phyloP scores from a whole-genome alignment of 768 basidiomycete species.

The Tephrocybe sp. region DNA sequence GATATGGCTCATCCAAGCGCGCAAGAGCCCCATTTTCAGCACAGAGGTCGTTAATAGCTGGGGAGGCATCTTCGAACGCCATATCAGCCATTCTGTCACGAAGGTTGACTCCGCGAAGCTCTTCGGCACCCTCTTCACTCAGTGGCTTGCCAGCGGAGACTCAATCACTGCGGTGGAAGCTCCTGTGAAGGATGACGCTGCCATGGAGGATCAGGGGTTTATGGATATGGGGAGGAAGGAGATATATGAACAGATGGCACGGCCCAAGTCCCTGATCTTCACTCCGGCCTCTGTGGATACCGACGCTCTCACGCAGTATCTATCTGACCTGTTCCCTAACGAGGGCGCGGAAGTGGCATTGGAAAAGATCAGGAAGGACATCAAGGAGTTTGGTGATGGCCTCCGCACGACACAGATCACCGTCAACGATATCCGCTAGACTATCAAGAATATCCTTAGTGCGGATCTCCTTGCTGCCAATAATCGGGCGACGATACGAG shows the following conservation, averaged over 20 bases:
- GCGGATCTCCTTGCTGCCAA: constrained; percentile 38
- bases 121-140: constrained; percentile 40
- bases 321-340: constrained; percentile 34
- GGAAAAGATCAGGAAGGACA: constrained; percentile 26
- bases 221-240: constrained; percentile 37
- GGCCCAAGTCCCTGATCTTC: constrained; percentile 38
- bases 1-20: constrained; percentile 38
- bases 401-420: constrained; percentile 27
- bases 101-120: constrained; percentile 39
- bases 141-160: constrained; percentile 43
- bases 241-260: constrained; percentile 28
- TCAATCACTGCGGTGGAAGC: constrained; percentile 26
- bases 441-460: constrained; percentile 33
- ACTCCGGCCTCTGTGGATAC: constrained; percentile 32
- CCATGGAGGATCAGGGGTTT: constrained; percentile 12
- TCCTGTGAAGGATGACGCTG: constrained; percentile 6
- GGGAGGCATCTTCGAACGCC: constrained; percentile 35
- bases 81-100: constrained; percentile 32
- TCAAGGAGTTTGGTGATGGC: constrained; percentile 26
- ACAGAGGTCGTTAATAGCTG: constrained; percentile 32
- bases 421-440: constrained; percentile 22
- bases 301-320: constrained; percentile 29
- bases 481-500: constrained; percentile 36
- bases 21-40: constrained; percentile 39
- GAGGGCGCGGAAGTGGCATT: constrained; percentile 29